Percentiles rank a stretch among this genome's conserved stretches.
These are phyloP conservation scores for Cladochytrium replicatum DNA, from an alignment of 192 early-diverging fungal species.

Conservation along the genomic window DNA sequence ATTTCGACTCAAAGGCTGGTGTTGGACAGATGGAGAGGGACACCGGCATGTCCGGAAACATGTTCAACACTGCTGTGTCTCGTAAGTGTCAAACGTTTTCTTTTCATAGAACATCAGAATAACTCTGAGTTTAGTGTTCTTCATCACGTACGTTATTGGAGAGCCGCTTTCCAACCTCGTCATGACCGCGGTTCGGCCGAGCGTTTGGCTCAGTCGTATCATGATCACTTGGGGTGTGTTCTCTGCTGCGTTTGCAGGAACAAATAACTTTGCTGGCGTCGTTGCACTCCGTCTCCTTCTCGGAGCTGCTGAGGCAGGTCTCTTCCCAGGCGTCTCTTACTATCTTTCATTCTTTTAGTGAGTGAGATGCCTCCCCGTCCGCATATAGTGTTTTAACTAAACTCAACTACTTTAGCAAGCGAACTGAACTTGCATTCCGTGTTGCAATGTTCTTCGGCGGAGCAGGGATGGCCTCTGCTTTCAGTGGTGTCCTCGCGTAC, in stretches of 20 bases:
- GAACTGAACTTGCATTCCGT: conserved; percentile 56
- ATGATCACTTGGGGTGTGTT: conserved; percentile 51
- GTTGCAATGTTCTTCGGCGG: conserved; percentile 57
- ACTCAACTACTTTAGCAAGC: no score
- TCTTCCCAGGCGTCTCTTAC: conserved; percentile 59
- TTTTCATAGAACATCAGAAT: no score
- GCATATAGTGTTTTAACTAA: no score
- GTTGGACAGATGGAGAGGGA: conserved; percentile 6
- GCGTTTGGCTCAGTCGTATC: conserved; percentile 39
- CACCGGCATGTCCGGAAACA: conserved; percentile 9
- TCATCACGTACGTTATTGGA: conserved; percentile 66
- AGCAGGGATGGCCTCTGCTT: conserved; percentile 44
- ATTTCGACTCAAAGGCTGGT: no score
- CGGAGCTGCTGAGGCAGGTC: conserved; percentile 55
- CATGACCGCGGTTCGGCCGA: conserved; percentile 48
- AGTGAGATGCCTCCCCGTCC: no score
- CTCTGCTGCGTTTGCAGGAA: conserved; percentile 52
- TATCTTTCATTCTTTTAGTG: conserved; percentile 70
- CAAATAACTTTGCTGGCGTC: conserved; percentile 38
- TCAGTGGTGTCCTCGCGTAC: conserved; percentile 44
- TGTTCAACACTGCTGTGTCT: conserved; percentile 56
- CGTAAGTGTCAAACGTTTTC: no score
- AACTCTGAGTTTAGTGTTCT: no score
- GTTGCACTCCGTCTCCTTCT: conserved; percentile 33
- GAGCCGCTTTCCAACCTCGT: conserved; percentile 73